A percentile compares a stretch with the other conserved stretches of the same genome.
Conservation (phyloP, 2,329 filamentous ascomycete genomes). For the Chrysoporthe deuterocubensis region DNA sequence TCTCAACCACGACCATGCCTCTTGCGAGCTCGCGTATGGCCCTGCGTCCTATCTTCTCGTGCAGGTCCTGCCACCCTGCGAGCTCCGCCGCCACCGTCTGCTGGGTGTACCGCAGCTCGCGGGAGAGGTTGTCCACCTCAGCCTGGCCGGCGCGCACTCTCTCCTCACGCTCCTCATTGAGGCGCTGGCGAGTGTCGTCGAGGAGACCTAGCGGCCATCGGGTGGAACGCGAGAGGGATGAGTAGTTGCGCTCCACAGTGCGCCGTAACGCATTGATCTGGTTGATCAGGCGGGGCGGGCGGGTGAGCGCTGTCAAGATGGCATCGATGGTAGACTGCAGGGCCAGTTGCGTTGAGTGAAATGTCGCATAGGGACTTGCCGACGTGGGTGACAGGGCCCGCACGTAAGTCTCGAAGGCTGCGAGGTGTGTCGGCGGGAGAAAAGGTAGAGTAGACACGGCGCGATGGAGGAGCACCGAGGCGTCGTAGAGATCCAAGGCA, state of each 20-base stretch:
- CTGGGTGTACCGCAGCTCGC: conserved; percentile 88
- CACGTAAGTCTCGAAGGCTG: conserved; percentile 75
- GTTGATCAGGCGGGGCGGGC: conserved; percentile 77
- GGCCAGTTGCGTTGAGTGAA: conserved; percentile 77
- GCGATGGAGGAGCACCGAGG: conserved; percentile 58
- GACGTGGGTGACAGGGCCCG: conserved; percentile 68
- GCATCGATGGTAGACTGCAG: conserved; percentile 85
- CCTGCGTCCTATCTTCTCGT: conserved; percentile 75
- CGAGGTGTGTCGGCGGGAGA: conserved; percentile 69
- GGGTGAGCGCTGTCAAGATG: conserved; percentile 76
- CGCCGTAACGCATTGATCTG: conserved; percentile 76
- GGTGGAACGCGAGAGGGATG: conserved; percentile 72
- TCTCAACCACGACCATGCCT: conserved; percentile 80
- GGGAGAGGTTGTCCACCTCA: conserved; percentile 75
- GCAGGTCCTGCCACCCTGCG: conserved; percentile 90
- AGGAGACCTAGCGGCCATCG: conserved; percentile 82
- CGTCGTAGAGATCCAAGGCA: conserved; percentile 69
- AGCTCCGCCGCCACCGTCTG: conserved; percentile 90
- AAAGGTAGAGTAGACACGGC: conserved; percentile 63
- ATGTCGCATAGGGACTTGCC: conserved; percentile 71
- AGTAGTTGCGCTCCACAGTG: conserved; percentile 77
- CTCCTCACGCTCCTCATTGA: conserved; percentile 83
- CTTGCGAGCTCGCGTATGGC: conserved; percentile 78
- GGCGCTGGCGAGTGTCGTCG: conserved; percentile 82
- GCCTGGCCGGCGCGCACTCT: conserved; percentile 71